Percentiles rank a stretch among this genome's conserved stretches.
phyloP scores from a whole-genome alignment of 345 rosid genomes.

The Ailanthus altissimus region DNA sequence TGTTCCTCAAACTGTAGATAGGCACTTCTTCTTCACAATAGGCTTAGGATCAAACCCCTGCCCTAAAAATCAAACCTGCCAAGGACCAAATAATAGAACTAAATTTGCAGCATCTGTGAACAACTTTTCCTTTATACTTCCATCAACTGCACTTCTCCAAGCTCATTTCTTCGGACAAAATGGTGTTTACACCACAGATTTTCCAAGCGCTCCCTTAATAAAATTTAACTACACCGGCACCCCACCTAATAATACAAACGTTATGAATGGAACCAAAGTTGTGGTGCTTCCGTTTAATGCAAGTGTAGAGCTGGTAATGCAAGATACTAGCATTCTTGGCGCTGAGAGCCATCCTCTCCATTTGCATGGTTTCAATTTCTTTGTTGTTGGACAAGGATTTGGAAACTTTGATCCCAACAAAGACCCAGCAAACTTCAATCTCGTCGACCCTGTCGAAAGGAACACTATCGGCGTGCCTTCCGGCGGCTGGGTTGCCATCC shows the following conservation, averaged over 20 bases:
- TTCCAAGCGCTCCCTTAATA: slow-evolving; percentile 24
- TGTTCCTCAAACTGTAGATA: slow-evolving; percentile 17
- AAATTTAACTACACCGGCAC: slow-evolving; percentile 31
- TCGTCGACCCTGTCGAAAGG: slow-evolving; percentile 28
- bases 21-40: slow-evolving; percentile 16
- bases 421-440: slow-evolving; percentile 32
- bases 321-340: slow-evolving; percentile 31
- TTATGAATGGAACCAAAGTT: slow-evolving; percentile 25
- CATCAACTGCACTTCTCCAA: slow-evolving; percentile 24
- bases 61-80: slow-evolving; percentile 15
- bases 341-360: slow-evolving; percentile 33
- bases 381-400: slow-evolving; percentile 31
- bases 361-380: slow-evolving; percentile 33
- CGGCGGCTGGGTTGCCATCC: slow-evolving; percentile 31
- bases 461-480: slow-evolving; percentile 29
- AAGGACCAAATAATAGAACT: slow-evolving; percentile 21
- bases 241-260: slow-evolving; percentile 24
- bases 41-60: slow-evolving; percentile 25
- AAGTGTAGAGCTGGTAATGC: slow-evolving; percentile 26
- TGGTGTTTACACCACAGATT: slow-evolving; percentile 34
- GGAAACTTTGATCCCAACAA: slow-evolving; percentile 28
- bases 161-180: slow-evolving; percentile 25
- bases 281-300: slow-evolving; percentile 25
- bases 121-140: slow-evolving; percentile 23
- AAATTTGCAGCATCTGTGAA: slow-evolving; percentile 17